phyloP scores from a whole-genome alignment of 106 monocot species.

The Agapanthus africanus region DNA sequence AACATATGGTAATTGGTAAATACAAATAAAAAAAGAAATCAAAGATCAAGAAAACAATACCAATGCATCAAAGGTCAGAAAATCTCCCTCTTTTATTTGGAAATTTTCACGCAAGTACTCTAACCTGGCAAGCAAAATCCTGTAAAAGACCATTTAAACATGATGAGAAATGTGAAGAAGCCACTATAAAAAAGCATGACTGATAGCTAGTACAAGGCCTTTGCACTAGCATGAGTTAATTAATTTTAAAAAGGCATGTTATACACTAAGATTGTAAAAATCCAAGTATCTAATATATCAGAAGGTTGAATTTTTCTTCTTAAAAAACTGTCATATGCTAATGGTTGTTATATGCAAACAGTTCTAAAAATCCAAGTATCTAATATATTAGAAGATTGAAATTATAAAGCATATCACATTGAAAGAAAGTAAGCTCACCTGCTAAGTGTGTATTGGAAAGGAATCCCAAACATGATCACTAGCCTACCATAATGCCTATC shows the following conservation, averaged over 20 bases:
- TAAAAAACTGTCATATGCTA: too few relatives aligned
- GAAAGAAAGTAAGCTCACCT: conserved; percentile 34
- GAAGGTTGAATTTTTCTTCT: not conserved
- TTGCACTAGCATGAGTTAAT: not conserved
- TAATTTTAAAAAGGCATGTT: not conserved
- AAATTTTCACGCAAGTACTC: conserved; percentile 92
- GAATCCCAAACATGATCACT: conserved; percentile 99
- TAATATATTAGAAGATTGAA: not conserved
- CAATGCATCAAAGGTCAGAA: conserved; percentile 99
- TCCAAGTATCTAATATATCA: not conserved
- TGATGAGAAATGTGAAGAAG: not conserved
- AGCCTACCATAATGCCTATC: conserved; percentile 99
- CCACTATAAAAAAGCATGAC: not conserved
- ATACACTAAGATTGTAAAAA: not conserved
- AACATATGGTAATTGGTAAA: not conserved
- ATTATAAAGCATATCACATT: not conserved
- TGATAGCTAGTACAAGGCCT: not conserved
- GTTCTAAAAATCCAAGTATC: not conserved
- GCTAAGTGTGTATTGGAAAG: conserved; percentile 98
- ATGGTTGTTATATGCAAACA: not conserved
- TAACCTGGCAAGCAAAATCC: conserved; percentile 85
- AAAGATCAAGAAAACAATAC: conserved; percentile 28
- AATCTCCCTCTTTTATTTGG: conserved; percentile 99
- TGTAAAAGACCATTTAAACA: conserved; percentile 21
- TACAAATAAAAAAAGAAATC: not conserved